Conservation (phyloP, 2,329 filamentous ascomycete species). For the Phaeosphaeriaceae sp. region DNA sequence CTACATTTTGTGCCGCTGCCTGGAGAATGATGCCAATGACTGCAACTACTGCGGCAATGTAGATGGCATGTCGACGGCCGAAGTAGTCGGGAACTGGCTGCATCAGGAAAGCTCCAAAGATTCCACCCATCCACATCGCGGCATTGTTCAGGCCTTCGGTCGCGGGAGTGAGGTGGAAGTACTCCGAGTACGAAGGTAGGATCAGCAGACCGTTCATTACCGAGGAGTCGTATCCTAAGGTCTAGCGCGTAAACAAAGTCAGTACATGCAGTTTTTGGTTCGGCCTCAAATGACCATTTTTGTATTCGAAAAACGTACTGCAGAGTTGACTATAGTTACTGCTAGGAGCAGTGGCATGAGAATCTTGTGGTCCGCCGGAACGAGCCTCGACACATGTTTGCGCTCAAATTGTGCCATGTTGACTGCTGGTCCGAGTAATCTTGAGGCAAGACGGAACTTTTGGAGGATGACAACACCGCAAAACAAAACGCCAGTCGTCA, state of each 20-base stretch:
- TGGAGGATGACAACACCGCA: background rate
- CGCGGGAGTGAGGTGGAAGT: constrained; percentile 51
- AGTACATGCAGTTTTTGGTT: no score
- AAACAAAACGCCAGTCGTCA: background rate
- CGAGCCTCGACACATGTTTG: constrained; percentile 4
- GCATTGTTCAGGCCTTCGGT: constrained; percentile 56
- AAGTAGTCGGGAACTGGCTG: constrained; percentile 51
- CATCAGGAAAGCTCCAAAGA: constrained; percentile 47
- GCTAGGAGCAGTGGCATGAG: constrained; percentile 9
- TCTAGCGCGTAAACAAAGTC: no score
- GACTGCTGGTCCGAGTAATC: background rate
- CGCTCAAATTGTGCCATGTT: constrained; percentile 3
- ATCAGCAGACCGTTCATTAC: constrained; percentile 57
- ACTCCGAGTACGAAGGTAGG: constrained; percentile 51
- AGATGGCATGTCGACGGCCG: constrained; percentile 56
- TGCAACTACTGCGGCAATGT: constrained; percentile 60
- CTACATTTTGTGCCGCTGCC: constrained; percentile 53
- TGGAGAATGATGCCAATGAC: constrained; percentile 60
- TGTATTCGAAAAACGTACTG: no score
- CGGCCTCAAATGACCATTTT: no score
- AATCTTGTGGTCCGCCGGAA: constrained; percentile 1
- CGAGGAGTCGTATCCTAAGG: constrained; percentile 55
- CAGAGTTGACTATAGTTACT: constrained; percentile 11
- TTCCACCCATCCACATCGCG: constrained; percentile 54
- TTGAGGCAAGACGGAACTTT: background rate